phyloP scores from a whole-genome alignment of 768 basidiomycete genomes.

The Hebeloma cylindrosporum region DNA sequence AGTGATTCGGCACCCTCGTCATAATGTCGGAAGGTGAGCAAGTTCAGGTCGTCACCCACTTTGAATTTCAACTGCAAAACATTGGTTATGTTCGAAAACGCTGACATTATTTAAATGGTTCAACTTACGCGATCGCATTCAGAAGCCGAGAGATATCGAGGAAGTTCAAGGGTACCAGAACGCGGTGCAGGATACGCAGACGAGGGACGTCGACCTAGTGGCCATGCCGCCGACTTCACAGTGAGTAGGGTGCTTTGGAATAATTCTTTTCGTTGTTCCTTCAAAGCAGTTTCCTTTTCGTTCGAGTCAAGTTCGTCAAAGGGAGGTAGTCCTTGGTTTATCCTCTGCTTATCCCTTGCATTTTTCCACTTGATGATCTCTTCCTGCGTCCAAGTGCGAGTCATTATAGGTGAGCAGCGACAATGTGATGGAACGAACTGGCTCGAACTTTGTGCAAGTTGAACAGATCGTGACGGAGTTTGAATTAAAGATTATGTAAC shows the following conservation, averaged over 20 bases:
- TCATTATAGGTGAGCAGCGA: background rate
- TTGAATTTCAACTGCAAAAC: background rate
- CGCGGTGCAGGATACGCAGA: background rate
- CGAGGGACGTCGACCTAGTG: background rate
- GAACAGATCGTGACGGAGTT: too few species aligned
- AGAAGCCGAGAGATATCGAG: background rate
- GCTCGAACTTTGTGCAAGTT: too few species aligned
- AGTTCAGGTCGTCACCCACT: background rate
- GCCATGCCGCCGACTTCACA: constrained; percentile 1
- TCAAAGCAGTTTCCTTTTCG: background rate
- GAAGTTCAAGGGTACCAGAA: background rate
- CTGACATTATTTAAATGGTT: too few species aligned
- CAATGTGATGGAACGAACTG: too few species aligned
- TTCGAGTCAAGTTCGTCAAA: background rate
- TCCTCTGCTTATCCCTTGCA: constrained; percentile 3
- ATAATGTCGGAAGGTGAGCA: constrained; percentile 4
- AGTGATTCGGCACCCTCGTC: constrained; percentile 1
- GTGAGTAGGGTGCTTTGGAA: background rate
- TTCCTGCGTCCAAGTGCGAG: background rate
- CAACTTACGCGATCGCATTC: background rate
- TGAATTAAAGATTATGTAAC: too few species aligned
- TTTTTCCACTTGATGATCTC: background rate
- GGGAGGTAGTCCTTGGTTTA: constrained; percentile 1
- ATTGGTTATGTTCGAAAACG: too few species aligned
- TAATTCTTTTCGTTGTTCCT: background rate